Percentiles rank a stretch among this genome's conserved stretches.
Conservation (phyloP, 768 basidiomycete species). For the Trametes villosa region DNA sequence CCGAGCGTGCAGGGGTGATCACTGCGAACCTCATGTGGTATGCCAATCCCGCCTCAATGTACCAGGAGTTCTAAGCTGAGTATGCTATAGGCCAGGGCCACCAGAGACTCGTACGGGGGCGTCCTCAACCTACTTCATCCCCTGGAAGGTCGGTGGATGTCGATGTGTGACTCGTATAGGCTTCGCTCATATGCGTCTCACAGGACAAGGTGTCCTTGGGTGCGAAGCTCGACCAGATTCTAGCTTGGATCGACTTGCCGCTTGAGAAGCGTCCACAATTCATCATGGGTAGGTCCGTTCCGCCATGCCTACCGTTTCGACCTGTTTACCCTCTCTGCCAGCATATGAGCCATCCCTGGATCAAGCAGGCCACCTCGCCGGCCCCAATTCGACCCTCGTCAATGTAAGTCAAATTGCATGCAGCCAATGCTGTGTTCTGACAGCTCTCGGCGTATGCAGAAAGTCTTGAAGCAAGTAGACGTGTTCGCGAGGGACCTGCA, state of each 20-base stretch:
- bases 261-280: constrained; percentile 73
- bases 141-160: constrained; percentile 60
- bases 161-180: neutral
- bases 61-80: neutral
- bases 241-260: constrained; percentile 83
- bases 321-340: constrained; percentile 31
- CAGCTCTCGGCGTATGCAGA: constrained; percentile 41
- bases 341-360: constrained; percentile 87
- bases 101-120: constrained; percentile 66
- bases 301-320: constrained; percentile 29
- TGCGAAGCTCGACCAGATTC: constrained; percentile 76
- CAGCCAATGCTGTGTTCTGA: neutral
- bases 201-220: constrained; percentile 65
- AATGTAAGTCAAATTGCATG: constrained; percentile 52
- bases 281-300: constrained; percentile 58
- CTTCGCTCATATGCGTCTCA: neutral
- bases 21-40: constrained; percentile 95
- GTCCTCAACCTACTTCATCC: constrained; percentile 75
- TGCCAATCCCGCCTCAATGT: constrained; percentile 30
- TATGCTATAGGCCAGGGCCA: constrained; percentile 74
- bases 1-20: constrained; percentile 66
- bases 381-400: constrained; percentile 69
- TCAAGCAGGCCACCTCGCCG: constrained; percentile 78
- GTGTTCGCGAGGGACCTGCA: constrained; percentile 74
- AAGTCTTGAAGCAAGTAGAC: constrained; percentile 71